Evolutionary conservation across 495 filamentous ascomycete species (phyloP), one percentile per base, ranked within the genome.

Genomic region (Cercophora sp.): DNA sequence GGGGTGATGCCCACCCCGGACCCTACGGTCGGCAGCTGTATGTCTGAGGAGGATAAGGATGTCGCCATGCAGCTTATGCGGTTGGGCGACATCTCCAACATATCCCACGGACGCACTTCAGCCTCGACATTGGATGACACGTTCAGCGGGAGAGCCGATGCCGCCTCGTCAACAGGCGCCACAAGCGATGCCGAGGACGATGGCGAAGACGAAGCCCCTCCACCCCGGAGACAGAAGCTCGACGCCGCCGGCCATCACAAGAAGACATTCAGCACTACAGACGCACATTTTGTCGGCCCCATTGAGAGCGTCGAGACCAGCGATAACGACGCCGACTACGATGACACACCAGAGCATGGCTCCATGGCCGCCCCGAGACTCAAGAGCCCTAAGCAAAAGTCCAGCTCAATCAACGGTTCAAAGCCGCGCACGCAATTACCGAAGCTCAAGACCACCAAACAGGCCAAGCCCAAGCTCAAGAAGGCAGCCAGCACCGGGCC

Each of bases 11-110:
- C 90, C 6, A 97, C 94, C 3, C 94, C 93, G 4, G 92, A 96
- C 54, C 91, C 91, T 9, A 97, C 94, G 11, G 86, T 95, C 53
- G 86, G 87, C 29, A 96, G 91, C 72, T 92, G 86, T 60, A 91
- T 96, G 63, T 97, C 92, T 3, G 93, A 98, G 65, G 93, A 98
- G 65, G 93, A 98, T 65, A 93, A 97, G 63, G 94, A 98, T 70
- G 93, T 96, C 59, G 93, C 93, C 42, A 82, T 96, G 64, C 91
- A 96, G 67, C 77, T 98, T 57, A 96, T 98, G 81, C 85, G 89
- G 54, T 77, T 98, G 46, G 90, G 92, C n/a, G 89, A 94, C 62
- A 84, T 88, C 57, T 89, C 90, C 25, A 91, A 92, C 60, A 84
- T 91, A 57, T 92, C 90, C 11, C 85, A 91, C 58, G 89, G 87